Evolutionary conservation across 192 early-diverging fungal genomes (phyloP), one percentile per base, ranked within the genome.

Genomic region (Entomortierella beljakovae): DNA sequence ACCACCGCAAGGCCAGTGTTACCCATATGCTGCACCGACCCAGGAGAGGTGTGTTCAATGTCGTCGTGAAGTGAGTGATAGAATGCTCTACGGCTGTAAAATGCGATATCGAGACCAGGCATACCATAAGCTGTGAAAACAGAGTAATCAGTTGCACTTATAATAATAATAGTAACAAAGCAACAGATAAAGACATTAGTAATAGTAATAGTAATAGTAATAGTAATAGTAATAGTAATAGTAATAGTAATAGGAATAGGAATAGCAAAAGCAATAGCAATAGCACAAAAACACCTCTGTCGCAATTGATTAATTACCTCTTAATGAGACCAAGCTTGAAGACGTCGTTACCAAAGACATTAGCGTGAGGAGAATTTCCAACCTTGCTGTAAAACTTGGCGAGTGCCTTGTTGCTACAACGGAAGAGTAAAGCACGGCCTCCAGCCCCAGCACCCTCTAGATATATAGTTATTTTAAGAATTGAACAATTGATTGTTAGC

Each of bases 391-490:
- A 79, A n/a, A 71, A 48, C 25, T 77, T 58, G 20, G 62, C 59
- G 15, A 86, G 70, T 25, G 80, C 80, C 28, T 69, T 67, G 51
- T 82, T 85, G 61, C 67, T 80, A 13, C 64, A 59, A 35, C 91
- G 87, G 80, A 91, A 92, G 25, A 92, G 69, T 53, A 88, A 73
- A 20, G 90, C 87, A 48, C 88, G 87, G 25, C 91, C 91, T 23
- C 91, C 91, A 28, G 89, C 89, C 43, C 91, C 90, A 38, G 90
- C 91, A 15, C 88, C 90, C 80, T 93, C 91, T 79, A 61, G 9
- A 42, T 18, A 32, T 15, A n/a, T 18, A 50, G 38, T 6, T 6
- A 31, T 22, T n/a, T 13, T 31, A 9, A 37, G 28, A 53, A n/a
- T 15, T 15, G 49, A 51, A n/a, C 49, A n/a, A 13, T 40, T 40